Conservation (phyloP, 306 rosid species). For the Castanospermum australe region DNA sequence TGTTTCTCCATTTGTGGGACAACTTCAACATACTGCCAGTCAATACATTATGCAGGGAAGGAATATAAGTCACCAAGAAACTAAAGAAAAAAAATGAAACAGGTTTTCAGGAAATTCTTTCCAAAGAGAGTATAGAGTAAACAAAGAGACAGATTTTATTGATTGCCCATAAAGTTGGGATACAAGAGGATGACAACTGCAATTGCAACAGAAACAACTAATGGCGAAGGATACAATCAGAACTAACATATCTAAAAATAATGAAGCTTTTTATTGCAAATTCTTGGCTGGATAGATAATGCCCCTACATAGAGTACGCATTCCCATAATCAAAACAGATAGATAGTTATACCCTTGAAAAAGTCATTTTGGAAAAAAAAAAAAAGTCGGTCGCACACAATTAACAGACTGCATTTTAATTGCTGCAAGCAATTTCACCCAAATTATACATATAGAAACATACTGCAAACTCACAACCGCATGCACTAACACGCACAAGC, state of each 20-base stretch:
- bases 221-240: not conserved
- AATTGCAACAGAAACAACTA: not conserved
- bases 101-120: not conserved
- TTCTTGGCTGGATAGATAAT: not conserved
- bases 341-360: not conserved
- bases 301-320: too few species aligned
- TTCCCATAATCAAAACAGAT: too few species aligned
- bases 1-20: constrained; percentile 98
- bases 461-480: not conserved
- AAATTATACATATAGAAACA: not conserved
- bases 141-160: not conserved
- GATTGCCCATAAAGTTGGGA: not conserved
- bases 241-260: not conserved
- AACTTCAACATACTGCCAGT: constrained; percentile 85
- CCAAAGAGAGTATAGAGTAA: not conserved
- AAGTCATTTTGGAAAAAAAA: not conserved
- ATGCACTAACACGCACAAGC: not conserved
- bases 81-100: not conserved
- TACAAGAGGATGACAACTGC: not conserved
- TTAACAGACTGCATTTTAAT: not conserved
- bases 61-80: not conserved
- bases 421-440: not conserved
- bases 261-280: too few species aligned
- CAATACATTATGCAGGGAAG: not conserved
- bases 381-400: not conserved